Base-by-base conservation (phyloP, 495 filamentous ascomycete species). In the Penicillium cinerascens region DNA sequence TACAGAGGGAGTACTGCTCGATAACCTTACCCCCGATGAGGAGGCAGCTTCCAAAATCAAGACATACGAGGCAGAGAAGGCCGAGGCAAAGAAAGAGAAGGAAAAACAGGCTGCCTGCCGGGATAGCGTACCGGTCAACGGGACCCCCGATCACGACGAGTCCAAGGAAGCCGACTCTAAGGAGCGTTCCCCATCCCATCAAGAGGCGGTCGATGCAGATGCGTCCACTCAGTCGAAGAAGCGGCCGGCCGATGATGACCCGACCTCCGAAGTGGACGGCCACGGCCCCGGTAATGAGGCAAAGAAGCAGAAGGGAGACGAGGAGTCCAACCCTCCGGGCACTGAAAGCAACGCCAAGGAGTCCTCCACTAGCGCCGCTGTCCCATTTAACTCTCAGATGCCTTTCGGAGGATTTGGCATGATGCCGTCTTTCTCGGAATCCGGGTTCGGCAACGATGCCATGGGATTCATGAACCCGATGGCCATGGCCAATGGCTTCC, bases 1-100 rank as follows among this genome's bases (percentile, higher is more conserved):
- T 66, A 88, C 83, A 39, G 91, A 95, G 58, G 91, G 89, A 52
- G 88, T 97, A 42, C 77, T 96, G 50, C 87, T 97, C 72, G 95
- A 97, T 82, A 85, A 96, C 71, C 82, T 98, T 47, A 81, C 81
- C 62, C 68, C 82, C 51, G 92, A 97, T 71, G 85, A 87, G 44
- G 90, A 92, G 50, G 81, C 82, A 27, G 77, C 80, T 51, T 71
- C 80, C 47, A 93, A 91, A 71, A 86, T 95, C 55, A 86, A 87
- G 70, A 74, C 68, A n/a, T 97, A 85, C 57, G 80, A 93, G 54
- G 83, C 80, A 13, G 85, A 89, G 60, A 87, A 86, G 69, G 74
- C 76, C 25, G 79, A 80, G 16, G 75, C 72, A 42, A 80, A 77
- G 54, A 70, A 79, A 50, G 80, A 83, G 49, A 89, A 84, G 69